Evolutionary conservation across 148 eudicot genomes (phyloP).

Genomic region (Rhododendron kiyosumense): DNA sequence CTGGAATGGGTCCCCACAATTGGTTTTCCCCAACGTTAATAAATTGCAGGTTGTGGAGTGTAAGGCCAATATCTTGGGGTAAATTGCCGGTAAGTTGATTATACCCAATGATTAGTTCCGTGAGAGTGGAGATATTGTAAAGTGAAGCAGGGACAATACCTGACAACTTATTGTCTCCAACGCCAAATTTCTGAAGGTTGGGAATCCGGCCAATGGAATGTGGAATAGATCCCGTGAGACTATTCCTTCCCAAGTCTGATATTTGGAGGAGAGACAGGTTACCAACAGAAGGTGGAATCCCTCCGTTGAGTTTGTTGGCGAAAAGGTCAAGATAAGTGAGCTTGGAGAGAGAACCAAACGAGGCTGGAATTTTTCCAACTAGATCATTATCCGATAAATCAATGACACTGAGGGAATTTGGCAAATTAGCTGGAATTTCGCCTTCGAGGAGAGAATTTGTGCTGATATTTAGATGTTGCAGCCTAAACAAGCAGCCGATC

Average conservation of each 20-base stretch:
- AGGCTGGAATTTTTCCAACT: no score
- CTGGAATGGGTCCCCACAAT: neutral
- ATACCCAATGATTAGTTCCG: fast-evolving
- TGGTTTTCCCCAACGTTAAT: neutral
- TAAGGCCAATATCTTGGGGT: neutral
- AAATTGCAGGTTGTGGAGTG: neutral
- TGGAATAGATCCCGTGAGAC: neutral
- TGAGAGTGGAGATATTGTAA: no score
- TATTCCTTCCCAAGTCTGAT: neutral
- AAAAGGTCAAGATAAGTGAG: neutral
- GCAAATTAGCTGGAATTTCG: neutral
- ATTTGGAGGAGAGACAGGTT: neutral
- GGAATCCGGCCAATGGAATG: neutral
- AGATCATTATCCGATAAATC: neutral
- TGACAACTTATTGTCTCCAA: neutral
- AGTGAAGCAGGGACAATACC: no score
- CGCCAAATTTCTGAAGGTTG: neutral
- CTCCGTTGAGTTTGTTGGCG: neutral
- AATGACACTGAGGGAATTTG: neutral
- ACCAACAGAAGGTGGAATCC: neutral
- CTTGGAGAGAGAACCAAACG: no score
- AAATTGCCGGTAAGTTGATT: no score
- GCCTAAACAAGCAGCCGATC: no score
- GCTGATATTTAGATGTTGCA: no score
- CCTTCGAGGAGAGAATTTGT: neutral